Evolutionary conservation across 139 green algal genomes (phyloP), one percentile per base, ranked within the genome.

Genomic region (Eudorina sp.): DNA sequence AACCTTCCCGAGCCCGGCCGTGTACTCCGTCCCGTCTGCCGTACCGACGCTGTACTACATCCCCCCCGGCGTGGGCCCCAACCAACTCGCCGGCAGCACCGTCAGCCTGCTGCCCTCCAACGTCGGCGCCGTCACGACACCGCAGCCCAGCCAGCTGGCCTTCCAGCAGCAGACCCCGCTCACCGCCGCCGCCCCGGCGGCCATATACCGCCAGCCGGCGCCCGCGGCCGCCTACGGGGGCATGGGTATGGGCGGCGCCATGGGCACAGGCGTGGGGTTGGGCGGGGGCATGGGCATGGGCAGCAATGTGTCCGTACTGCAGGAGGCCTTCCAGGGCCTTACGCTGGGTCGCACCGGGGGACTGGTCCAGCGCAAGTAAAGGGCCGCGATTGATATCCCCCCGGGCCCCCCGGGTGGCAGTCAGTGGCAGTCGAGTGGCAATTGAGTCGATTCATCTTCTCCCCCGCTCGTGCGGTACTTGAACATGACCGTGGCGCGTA

Each of bases 31-130:
- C 9, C 80, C 80, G 29, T 76, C 80, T 29, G 80, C 80, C 45
- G 18, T 86, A 60, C 80, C 80, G 38, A 86, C 80, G 4, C 60
- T 86, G 6, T 86, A 86, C 58, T 86, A 86, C 62, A 41, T 86
- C 1, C 60, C 80, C 16, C 80, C 80, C 2, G 79, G 79, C 6
- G 41, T 85, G 6, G 29, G 40, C 40, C 79, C 79, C 79, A 75
- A n/a, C 79, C 79, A 85, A 60, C n/a, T 86, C 21, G 77, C 53
- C 21, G 77, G 77, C 34, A 84, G 53, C 53, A 53, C 60, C 14
- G n/a, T 64, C 34, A 64, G 43, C 60, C 80, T 77, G 29, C 80
- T 86, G 40, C 60, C 80, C 29, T 46, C 60, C n/a, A 86, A 62
- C 60, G 58, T 85, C 13, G 78, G 78, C 19, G 25, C 41, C n/a